These are phyloP conservation scores for Linnemannia elongata DNA, from an alignment of 192 early-diverging fungal species.

Conservation along the genomic window DNA sequence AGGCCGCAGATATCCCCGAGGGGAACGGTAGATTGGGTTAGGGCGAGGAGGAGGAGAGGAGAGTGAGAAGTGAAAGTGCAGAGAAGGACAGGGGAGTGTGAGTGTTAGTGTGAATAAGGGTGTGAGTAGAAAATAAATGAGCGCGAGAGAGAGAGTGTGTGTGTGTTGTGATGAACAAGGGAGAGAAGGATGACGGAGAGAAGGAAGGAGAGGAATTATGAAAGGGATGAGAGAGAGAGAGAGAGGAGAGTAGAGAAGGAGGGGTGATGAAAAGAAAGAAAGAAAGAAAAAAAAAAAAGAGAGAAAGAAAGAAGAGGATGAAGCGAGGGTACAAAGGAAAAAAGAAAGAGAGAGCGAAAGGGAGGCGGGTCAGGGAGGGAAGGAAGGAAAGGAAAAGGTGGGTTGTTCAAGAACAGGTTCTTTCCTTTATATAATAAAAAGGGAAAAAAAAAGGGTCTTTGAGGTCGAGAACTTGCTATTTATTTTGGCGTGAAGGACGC, in stretches of 20 bases:
- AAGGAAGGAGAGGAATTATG: constrained; percentile 1
- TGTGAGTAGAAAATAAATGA: background rate
- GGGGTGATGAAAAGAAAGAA: too few relatives aligned
- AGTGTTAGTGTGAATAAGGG: background rate
- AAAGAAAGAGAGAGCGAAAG: constrained; percentile 8
- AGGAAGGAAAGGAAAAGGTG: too few relatives aligned
- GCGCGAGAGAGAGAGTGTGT: background rate
- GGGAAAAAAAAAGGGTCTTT: too few relatives aligned
- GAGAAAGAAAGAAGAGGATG: background rate
- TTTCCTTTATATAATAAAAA: background rate
- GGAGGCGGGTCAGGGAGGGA: too few relatives aligned
- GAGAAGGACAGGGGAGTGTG: background rate
- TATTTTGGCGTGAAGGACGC: too few relatives aligned
- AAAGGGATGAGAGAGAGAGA: background rate
- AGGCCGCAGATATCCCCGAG: background rate
- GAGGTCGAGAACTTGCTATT: too few relatives aligned
- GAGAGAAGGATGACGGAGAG: too few relatives aligned
- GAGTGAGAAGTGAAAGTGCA: background rate
- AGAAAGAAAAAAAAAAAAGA: background rate
- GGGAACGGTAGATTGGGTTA: background rate
- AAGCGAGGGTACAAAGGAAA: background rate
- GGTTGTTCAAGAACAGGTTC: background rate
- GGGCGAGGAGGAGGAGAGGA: background rate
- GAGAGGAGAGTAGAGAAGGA: too few relatives aligned
- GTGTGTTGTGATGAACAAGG: constrained; percentile 1